Evolutionary conservation across 73 alveolate species (phyloP).

Genomic region (Chromera velia): DNA sequence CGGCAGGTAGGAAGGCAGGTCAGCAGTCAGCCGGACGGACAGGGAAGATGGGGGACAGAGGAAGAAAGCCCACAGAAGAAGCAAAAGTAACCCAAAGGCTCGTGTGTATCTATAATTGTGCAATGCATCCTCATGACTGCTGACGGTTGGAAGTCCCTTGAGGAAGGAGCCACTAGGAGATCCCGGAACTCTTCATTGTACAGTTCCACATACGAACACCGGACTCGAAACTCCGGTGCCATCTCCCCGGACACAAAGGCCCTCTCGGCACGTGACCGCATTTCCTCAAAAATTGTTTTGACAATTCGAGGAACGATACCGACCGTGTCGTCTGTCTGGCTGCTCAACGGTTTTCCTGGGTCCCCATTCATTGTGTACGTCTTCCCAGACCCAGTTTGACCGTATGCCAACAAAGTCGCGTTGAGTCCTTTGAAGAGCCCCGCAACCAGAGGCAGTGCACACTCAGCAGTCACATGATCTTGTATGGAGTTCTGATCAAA

Average conservation of each 20-base stretch:
- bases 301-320: constrained; percentile 74
- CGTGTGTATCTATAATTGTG: too few species aligned
- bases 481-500: constrained; percentile 52
- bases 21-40: too few species aligned
- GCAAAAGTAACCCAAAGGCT: too few species aligned
- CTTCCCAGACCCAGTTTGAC: constrained; percentile 81
- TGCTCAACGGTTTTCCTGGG: neutral
- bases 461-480: constrained; percentile 50
- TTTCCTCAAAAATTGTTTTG: constrained; percentile 55
- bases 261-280: constrained; percentile 29
- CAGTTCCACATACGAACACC: constrained; percentile 65
- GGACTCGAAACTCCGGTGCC: constrained; percentile 40
- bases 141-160: too few species aligned
- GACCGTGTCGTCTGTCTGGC: constrained; percentile 18
- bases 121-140: too few species aligned
- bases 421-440: constrained; percentile 69
- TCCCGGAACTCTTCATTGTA: constrained; percentile 41
- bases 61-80: too few species aligned
- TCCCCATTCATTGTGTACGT: constrained; percentile 74
- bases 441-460: constrained; percentile 58
- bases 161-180: neutral
- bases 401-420: constrained; percentile 76
- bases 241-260: too few species aligned
- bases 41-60: too few species aligned
- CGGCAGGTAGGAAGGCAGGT: too few species aligned